Evolutionary conservation across 116 monocot species (phyloP), one percentile per base, ranked within the genome.

Genomic region (Trichopus zeylanicus): DNA sequence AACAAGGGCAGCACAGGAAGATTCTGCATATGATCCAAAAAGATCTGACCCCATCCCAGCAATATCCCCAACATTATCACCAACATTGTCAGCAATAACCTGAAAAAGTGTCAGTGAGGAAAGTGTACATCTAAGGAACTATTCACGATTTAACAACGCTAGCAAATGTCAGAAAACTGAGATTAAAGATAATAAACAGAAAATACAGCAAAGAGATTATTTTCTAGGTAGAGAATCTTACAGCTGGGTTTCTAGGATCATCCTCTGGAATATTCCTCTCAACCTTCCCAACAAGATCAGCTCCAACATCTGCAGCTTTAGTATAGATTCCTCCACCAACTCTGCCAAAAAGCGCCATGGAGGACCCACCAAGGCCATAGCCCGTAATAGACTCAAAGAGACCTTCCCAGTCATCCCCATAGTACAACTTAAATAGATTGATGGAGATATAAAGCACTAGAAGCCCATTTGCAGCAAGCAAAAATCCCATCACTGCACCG

Each of bases 261-360:
- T 79, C 79, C 46, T 79, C 79, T 13, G 74, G 79, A 63, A 79
- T 79, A 27, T 79, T 74, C 61, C 79, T 79, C 57, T 79, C 79
- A 21, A 79, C 61, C 66, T 79, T 79, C 1, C 79, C 79, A 62
- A 79, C 79, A 57, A 79, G 73, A 52, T 79, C 79, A 73, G 79
- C 79, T 56, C 79, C 79, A 42, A 79, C 79, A 61, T 79, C 79
- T 26, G 79, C 79, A 57, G 79, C 79, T 73, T 79, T 79, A 7
- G 79, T 79, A 28, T 79, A 79, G n/a, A 79, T 79, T 15, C 79
- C 79, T 7, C 79, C 79, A 68, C 79, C 79, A 37, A 79, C 79
- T 65, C 79, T 73, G n/a, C 79, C 79, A 59, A 79, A 79, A n/a
- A 79, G 70, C 10, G 79, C 79, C 79, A 79, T 79, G 42, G 79